phyloP scores from a whole-genome alignment of 768 basidiomycete genomes.

The Asterophora parasitica region DNA sequence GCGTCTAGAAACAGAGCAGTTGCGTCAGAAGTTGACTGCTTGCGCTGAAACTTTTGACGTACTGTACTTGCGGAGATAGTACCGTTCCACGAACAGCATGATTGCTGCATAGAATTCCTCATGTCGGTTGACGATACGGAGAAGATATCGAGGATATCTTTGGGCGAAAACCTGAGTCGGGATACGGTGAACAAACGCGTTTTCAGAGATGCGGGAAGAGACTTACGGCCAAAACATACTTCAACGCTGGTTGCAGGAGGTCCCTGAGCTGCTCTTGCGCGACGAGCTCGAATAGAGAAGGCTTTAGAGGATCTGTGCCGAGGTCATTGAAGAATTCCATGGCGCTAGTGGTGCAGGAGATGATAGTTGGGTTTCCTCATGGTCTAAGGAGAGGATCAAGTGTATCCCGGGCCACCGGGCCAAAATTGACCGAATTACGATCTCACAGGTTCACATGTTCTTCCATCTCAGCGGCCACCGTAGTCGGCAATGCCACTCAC shows the following conservation, averaged over 20 bases:
- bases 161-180: constrained; percentile 82
- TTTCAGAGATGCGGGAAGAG: background rate
- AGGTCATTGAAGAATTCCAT: constrained; percentile 86
- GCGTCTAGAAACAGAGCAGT: constrained; percentile 52
- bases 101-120: constrained; percentile 92
- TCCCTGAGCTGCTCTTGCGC: constrained; percentile 93
- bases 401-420: constrained; percentile 10
- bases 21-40: background rate
- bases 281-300: constrained; percentile 85
- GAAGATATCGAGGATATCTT: constrained; percentile 86
- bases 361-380: constrained; percentile 9
- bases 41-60: constrained; percentile 20
- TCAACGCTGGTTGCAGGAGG: constrained; percentile 88
- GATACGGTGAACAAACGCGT: background rate
- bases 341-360: constrained; percentile 1
- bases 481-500: no score
- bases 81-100: constrained; percentile 86
- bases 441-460: background rate
- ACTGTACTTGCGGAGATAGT: constrained; percentile 89
- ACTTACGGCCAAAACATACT: constrained; percentile 87
- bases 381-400: constrained; percentile 2
- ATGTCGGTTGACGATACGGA: constrained; percentile 88
- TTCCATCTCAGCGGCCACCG: background rate
- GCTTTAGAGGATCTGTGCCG: constrained; percentile 68
- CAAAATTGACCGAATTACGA: background rate